Evolutionary conservation across 2,329 filamentous ascomycete genomes (phyloP), one percentile per base, ranked within the genome.

Genomic region (Talaromyces islandicus): DNA sequence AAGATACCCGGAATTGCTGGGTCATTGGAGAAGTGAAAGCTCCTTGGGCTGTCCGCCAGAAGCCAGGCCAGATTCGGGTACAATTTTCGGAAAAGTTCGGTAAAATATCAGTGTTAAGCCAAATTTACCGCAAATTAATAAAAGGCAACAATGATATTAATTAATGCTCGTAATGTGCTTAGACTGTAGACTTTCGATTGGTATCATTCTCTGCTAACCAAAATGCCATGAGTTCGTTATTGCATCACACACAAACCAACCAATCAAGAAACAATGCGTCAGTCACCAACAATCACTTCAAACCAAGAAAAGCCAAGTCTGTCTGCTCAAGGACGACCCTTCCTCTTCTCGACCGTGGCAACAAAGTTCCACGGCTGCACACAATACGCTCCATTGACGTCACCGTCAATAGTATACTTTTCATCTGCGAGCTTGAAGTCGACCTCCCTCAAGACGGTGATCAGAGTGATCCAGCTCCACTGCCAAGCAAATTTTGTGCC

Each of bases 401-500:
- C 59, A 3, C 41, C 59, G 9, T 61, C 59, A 43, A 61, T 58
- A 2, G 56, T 58, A 60, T 78, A 77, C 0, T 62, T 75, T 0
- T 85, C 81, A 65, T 91, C 83, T 50, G 82, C 83, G 52, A 86
- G 69, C 56, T 79, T 78, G 59, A 92, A 83, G 64, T 90, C 82
- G 71, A 91, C 89, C 64, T 88, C 88, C 66, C 89, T 87, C 59
- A 92, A 75, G 7, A 91, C 72, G 64, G 85, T 80, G 0, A 85
- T 83, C 63, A 87, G 77, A 7, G 81, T 80, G 6, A 90, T 73
- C 10, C 89, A 70, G 1, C 83, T 81, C 75, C 92, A 90, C 68
- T 92, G 88, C 85, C 86, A 89, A 1, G 89, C 88, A 71, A 91
- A 92, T 0, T 82, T 79, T 7, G 86, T 78, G 1, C 90, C 89